These are phyloP conservation scores for Ogataea nonfermentans DNA, from an alignment of 805 yeast genomes.

Conservation along the genomic window DNA sequence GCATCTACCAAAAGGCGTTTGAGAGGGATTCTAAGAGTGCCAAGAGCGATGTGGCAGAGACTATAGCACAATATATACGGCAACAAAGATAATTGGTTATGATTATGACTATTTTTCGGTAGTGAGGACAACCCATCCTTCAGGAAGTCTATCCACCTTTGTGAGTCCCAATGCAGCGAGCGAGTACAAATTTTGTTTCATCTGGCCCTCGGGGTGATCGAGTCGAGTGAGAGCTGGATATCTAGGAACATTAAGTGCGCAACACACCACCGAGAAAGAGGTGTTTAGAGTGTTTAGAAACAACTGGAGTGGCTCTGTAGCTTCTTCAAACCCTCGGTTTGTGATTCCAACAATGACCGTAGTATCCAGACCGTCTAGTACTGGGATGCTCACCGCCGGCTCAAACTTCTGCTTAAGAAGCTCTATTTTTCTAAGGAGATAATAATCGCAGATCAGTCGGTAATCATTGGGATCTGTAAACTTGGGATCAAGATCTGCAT, in stretches of 20 bases:
- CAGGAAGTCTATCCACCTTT: constrained; percentile 19
- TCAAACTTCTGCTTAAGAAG: constrained; percentile 8
- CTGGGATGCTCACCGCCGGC: not conserved
- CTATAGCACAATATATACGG: constrained; percentile 62
- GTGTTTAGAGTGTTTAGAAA: constrained; percentile 2
- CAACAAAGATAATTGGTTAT: constrained; percentile 20
- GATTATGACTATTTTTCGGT: constrained; percentile 6
- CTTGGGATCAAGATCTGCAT: constrained; percentile 4
- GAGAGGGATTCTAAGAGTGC: constrained; percentile 60
- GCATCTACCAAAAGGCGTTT: constrained; percentile 71
- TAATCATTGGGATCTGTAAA: constrained; percentile 24
- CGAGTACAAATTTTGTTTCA: constrained; percentile 22
- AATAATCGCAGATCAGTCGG: constrained; percentile 22
- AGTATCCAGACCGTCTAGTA: constrained; percentile 1
- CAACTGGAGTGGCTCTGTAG: constrained; percentile 13
- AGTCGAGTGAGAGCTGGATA: constrained; percentile 24
- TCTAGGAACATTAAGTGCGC: constrained; percentile 24
- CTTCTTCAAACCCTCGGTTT: constrained; percentile 14
- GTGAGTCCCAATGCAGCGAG: constrained; percentile 28
- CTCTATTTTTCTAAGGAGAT: constrained; percentile 10
- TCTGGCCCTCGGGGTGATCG: constrained; percentile 4
- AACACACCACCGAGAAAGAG: constrained; percentile 16
- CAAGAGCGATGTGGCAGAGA: constrained; percentile 66
- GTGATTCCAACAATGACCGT: constrained; percentile 18
- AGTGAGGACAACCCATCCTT: constrained; percentile 24